Evolutionary conservation across 768 basidiomycete species (phyloP), one percentile per base, ranked within the genome.

Genomic region (Hygrocybe punicea): DNA sequence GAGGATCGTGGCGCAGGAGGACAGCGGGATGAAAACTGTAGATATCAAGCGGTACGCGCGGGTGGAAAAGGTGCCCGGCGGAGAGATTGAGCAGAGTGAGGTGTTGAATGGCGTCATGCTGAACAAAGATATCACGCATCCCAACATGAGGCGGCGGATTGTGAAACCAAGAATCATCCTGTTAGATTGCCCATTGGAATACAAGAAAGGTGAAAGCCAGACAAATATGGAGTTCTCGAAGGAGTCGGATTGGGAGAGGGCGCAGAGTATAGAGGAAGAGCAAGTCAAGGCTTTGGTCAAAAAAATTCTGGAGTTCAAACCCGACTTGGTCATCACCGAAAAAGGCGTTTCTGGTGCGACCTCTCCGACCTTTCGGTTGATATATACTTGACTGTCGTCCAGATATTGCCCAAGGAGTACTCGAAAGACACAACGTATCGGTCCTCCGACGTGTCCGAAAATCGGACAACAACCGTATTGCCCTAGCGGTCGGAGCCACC

Each of bases 71-170:
- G 81, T 99, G 9, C 93, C 97, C 1, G 97, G 97, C 8, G 96
- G 96, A 10, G 94, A 96, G 73, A 98, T 99, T 65, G 97, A 99
- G 75, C 83, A 95, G 58, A 91, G 89, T 58, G 74, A 76, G 58
- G 96, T 98, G 3, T 71, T 98, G 55, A 83, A 80, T 53, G 96
- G 97, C 46, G 88, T 99, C 54, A 93, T 99, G 88, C 73, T 98
- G 65, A 99, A 98, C 84, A 98, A 99, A 80, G 97, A 98, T 69
- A 90, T 99, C 65, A 97, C 93, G 0, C 97, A 98, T 73, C 95
- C 97, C 9, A 86, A 91, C 63, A 99, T 98, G 97, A 78, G 96
- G 54, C 73, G 97, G 56, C 78, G 93, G 62, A 98, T 98, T 70
- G 82, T 79, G 59, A 90, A 92, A 62, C 97, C 96, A 3, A 76